These are phyloP conservation scores for Aspergillus quadricinctus DNA, from an alignment of 2,329 filamentous ascomycete species.

Conservation along the genomic window DNA sequence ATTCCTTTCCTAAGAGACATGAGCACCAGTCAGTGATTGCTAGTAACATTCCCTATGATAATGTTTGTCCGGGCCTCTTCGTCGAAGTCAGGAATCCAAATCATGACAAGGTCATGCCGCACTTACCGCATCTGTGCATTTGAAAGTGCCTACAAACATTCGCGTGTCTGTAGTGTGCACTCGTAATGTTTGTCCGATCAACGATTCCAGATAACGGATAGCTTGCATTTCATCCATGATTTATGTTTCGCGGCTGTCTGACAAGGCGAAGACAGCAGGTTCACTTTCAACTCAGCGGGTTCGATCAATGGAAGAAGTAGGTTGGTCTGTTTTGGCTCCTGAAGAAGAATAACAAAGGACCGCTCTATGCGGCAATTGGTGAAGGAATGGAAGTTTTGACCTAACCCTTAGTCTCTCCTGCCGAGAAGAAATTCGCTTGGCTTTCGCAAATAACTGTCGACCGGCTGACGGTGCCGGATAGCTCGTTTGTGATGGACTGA, in stretches of 20 bases:
- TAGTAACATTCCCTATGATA: background rate
- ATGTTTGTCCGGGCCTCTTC: background rate
- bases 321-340: background rate
- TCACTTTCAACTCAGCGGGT: constrained; percentile 2
- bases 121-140: constrained; percentile 86
- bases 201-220: constrained; percentile 46
- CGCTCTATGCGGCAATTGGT: background rate
- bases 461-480: background rate
- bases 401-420: too few species aligned
- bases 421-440: background rate
- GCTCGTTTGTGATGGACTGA: too few species aligned
- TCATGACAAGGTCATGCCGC: constrained; percentile 1
- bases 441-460: background rate
- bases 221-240: constrained; percentile 36
- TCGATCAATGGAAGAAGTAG: background rate
- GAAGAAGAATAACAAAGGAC: background rate
- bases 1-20: constrained; percentile 66
- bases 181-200: constrained; percentile 74
- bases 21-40: constrained; percentile 13
- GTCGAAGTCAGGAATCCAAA: background rate
- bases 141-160: constrained; percentile 85
- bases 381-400: background rate
- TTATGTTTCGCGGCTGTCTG: constrained; percentile 10
- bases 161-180: constrained; percentile 77
- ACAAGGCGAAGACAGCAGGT: background rate